Base-by-base conservation (phyloP, 768 basidiomycete species). In the Termitomyces sp. region DNA sequence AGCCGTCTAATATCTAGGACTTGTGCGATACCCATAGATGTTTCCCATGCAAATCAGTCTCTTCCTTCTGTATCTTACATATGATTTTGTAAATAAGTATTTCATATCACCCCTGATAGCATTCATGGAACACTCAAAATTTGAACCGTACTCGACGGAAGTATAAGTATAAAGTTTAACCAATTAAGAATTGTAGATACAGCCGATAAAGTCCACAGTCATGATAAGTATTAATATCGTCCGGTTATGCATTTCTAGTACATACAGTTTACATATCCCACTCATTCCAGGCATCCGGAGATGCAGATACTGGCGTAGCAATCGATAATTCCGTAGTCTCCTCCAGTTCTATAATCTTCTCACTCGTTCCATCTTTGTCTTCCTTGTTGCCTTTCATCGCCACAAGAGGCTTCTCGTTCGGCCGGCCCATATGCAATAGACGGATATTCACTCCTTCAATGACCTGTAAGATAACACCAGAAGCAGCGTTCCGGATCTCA, bases 401-500 rank as follows among this genome's bases (percentile, higher is more conserved):
- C 4, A 86, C 73, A 46, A 92, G 66, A 24, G 89, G 75, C 6
- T 82, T 75, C 52, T 81, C 80, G 32, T 79, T 73, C 44, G 75
- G 70, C 42, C 64, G 69, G 0, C 75, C 78, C 13, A 73, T 69
- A 66, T 87, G 78, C 49, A 90, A 69, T 30, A 90, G 76, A 26
- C 88, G 83, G 38, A 93, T 80, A 63, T 91, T 88, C 12, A 65
- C 63, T 0, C 79, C 90, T 65, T 90, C 87, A 45, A 93, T 84
- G n/a, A 92, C 88, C 70, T 94, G 92, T n/a, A 86, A 82, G 20
- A 94, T 82, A 52, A 80, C 70, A 4, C 88, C 86, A 1, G 85
- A 87, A 14, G 74, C 70, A 28, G 83, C 72, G 58, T 83, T 76
- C 55, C 92, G 83, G 28, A 93, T 75, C 68, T 94, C 92, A 64